Evolutionary conservation across 2,329 filamentous ascomycete species (phyloP), one percentile per base, ranked within the genome.

Genomic region (Mariannaea sp.): DNA sequence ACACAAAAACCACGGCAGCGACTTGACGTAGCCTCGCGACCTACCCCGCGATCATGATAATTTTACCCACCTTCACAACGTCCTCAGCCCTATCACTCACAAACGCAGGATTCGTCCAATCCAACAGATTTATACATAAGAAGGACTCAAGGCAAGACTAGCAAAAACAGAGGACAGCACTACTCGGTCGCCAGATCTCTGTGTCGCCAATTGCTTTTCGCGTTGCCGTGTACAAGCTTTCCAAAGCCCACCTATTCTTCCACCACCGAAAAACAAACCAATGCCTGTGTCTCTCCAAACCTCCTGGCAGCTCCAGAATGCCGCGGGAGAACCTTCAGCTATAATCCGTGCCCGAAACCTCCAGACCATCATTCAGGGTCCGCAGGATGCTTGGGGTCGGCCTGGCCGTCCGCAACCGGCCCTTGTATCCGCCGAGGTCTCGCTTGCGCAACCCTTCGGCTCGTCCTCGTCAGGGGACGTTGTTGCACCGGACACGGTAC

Each of bases 381-480:
- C 79, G 20, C 77, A 76, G 27, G 87, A 91, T 68, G 86, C 86
- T 41, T 91, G 88, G 88, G 85, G 84, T 49, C 80, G 87, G 3
- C 49, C 60, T 2, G 70, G 74, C 44, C 83, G 81, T 59, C 68
- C 75, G 9, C 88, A 91, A 70, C 87, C 88, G 7, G 75, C 84
- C 8, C 66, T 82, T 6, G 64, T 91, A 7, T 86, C 84, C 4
- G 80, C 83, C 27, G 77, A 80, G 16, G 76, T 90, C 3, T 78
- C 76, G 3, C 78, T 91, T 55, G 69, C 71, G 12, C 66, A 73
- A 7, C 70, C 78, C 0, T 90, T 91, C 65, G 74, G 73, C 41
- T 75, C 79, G 0, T 82, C 86, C 1, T 83, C 85, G 0, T 64
- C 76, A 1, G 70, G 71, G 4, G 89, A 92, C 71, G 73, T 73